Percentiles rank a stretch among this genome's conserved stretches.
phyloP scores from a whole-genome alignment of 1,139 yeast genomes.

The Tardiomyces digboiensis region DNA sequence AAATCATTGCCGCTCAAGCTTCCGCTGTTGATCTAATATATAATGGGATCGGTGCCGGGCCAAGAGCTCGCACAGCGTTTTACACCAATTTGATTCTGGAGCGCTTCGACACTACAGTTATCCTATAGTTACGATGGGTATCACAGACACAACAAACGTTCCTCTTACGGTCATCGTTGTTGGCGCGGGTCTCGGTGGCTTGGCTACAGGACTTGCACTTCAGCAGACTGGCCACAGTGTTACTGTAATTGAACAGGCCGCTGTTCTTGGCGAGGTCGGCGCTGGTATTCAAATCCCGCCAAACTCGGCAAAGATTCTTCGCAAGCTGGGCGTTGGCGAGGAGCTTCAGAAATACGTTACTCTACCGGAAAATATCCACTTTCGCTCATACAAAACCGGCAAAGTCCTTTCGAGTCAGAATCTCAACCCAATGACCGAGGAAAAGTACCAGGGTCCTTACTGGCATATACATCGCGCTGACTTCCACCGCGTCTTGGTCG shows the following conservation, averaged over 20 bases:
- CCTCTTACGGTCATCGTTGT: slow-evolving; percentile 23
- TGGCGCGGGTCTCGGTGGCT: slow-evolving; percentile 36
- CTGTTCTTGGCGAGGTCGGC: slow-evolving; percentile 31
- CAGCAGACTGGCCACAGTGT: slow-evolving; percentile 29
- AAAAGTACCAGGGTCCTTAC: slow-evolving; percentile 12
- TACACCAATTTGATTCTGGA: too few relatives aligned
- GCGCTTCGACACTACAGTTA: too few relatives aligned
- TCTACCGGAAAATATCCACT: slow-evolving; percentile 17
- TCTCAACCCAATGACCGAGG: slow-evolving; percentile 12
- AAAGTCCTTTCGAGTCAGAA: slow-evolving; percentile 4
- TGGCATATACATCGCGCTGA: slow-evolving; percentile 3
- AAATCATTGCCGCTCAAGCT: too few relatives aligned
- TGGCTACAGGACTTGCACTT: slow-evolving; percentile 30
- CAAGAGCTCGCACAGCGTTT: too few relatives aligned
- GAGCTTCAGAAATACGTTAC: slow-evolving; percentile 19
- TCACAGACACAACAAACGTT: neutral
- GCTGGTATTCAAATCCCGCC: slow-evolving; percentile 34
- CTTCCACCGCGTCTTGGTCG: neutral
- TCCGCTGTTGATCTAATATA: too few relatives aligned
- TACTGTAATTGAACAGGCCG: slow-evolving; percentile 28
- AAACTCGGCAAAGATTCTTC: slow-evolving; percentile 23
- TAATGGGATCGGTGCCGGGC: too few relatives aligned
- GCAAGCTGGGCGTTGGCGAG: slow-evolving; percentile 22
- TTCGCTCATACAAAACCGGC: slow-evolving; percentile 9
- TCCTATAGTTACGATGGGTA: neutral